Percentiles rank a stretch among this genome's conserved stretches.
These are phyloP conservation scores for Lentinus brumalis DNA, from an alignment of 768 basidiomycete genomes.

Conservation along the genomic window DNA sequence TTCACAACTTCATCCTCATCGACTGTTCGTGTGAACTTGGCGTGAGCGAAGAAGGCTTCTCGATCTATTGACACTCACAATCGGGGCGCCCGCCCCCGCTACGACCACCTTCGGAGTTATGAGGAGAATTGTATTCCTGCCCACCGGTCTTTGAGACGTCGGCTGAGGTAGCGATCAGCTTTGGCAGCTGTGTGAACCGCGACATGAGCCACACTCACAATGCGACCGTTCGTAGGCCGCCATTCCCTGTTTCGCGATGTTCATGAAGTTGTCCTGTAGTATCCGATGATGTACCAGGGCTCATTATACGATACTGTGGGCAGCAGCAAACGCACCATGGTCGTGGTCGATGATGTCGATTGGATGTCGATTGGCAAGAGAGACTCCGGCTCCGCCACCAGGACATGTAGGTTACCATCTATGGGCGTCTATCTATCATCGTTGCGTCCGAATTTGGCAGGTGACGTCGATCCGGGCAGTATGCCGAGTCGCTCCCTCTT, in stretches of 20 bases:
- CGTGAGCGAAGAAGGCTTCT: background rate
- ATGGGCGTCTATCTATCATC: slow-evolving; percentile 15
- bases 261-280: slow-evolving; percentile 63
- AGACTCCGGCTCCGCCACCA: background rate
- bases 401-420: background rate
- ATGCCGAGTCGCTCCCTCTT: background rate
- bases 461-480: background rate
- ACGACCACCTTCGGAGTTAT: slow-evolving; percentile 39
- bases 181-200: background rate
- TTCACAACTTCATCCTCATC: slow-evolving; percentile 62
- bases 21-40: slow-evolving; percentile 43
- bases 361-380: background rate
- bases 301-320: background rate
- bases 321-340: background rate
- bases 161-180: background rate
- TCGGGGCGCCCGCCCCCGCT: slow-evolving; percentile 26
- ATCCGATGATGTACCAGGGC: no score
- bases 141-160: slow-evolving; percentile 57
- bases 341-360: slow-evolving; percentile 6
- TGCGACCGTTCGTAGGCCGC: slow-evolving; percentile 55
- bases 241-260: slow-evolving; percentile 69
- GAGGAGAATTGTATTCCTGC: slow-evolving; percentile 59
- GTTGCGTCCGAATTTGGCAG: background rate
- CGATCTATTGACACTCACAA: slow-evolving; percentile 17
- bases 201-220: slow-evolving; percentile 33